These are phyloP conservation scores for Melanomma pulvis-pyrius DNA, from an alignment of 495 filamentous ascomycete genomes.

Conservation along the genomic window DNA sequence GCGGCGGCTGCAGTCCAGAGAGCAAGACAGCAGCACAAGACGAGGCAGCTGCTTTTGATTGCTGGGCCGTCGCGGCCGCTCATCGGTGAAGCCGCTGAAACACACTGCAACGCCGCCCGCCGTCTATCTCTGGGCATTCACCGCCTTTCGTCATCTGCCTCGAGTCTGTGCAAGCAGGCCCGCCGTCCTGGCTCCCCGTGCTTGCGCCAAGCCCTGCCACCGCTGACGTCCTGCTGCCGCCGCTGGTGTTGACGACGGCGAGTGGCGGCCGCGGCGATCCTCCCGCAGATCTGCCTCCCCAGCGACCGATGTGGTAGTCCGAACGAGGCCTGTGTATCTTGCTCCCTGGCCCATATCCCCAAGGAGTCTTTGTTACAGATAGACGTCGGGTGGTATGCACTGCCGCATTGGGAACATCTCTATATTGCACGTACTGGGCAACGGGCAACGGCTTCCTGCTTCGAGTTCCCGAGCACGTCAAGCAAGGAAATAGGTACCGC, in stretches of 20 bases:
- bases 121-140: conserved; percentile 10
- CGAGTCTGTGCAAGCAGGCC: conserved; percentile 1
- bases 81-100: conserved; percentile 7
- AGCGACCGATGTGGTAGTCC: too few relatives aligned
- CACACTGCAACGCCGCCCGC: conserved; percentile 10
- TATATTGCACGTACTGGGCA: neutral
- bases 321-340: too few relatives aligned
- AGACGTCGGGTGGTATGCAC: too few relatives aligned
- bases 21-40: neutral
- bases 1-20: neutral
- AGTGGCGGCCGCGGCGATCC: too few relatives aligned
- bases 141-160: conserved; percentile 22
- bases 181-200: neutral
- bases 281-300: neutral
- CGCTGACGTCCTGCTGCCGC: neutral
- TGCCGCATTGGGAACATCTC: neutral
- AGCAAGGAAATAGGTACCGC: neutral
- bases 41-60: conserved; percentile 1
- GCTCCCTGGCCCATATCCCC: too few relatives aligned
- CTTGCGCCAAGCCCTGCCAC: conserved; percentile 7
- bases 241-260: neutral
- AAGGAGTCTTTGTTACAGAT: neutral
- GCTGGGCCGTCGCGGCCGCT: neutral
- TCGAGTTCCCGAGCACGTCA: neutral
- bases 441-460: neutral